phyloP scores from a whole-genome alignment of 805 yeast genomes.

The Nakazawaea molendinolei region DNA sequence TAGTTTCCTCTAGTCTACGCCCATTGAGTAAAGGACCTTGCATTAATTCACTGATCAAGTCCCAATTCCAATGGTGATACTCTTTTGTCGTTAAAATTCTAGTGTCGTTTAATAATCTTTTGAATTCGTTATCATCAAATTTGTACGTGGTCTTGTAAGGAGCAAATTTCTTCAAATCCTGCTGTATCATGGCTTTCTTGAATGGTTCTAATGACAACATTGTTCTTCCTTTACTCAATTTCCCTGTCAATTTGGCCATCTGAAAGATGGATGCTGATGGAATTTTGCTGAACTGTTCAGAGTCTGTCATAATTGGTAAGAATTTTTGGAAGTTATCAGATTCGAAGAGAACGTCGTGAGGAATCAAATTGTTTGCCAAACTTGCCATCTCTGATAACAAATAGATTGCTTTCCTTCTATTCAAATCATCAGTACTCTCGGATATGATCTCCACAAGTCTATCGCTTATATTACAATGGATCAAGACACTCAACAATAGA shows the following conservation, averaged over 20 bases:
- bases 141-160: constrained; percentile 1
- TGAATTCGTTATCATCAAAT: constrained; percentile 59
- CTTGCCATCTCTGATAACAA: constrained; percentile 57
- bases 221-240: constrained; percentile 30
- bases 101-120: constrained; percentile 58
- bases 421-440: constrained; percentile 34
- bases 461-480: constrained; percentile 48
- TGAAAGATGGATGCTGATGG: constrained; percentile 37
- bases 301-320: constrained; percentile 2
- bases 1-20: constrained; percentile 67
- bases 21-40: constrained; percentile 78
- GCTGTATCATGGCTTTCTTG: constrained; percentile 16
- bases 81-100: constrained; percentile 74
- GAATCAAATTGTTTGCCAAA: constrained; percentile 48
- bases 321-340: constrained; percentile 3
- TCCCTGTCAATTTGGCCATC: constrained; percentile 38
- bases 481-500: constrained; percentile 45
- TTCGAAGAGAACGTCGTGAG: constrained; percentile 32
- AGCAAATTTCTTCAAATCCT: constrained; percentile 5
- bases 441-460: constrained; percentile 38
- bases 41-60: constrained; percentile 58
- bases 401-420: constrained; percentile 51
- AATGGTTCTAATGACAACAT: constrained; percentile 25
- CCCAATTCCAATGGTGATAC: constrained; percentile 86
- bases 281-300: constrained; percentile 6